phyloP scores from a whole-genome alignment of 2,329 filamentous ascomycete species.

The Cephalotrichum gorgonifer region DNA sequence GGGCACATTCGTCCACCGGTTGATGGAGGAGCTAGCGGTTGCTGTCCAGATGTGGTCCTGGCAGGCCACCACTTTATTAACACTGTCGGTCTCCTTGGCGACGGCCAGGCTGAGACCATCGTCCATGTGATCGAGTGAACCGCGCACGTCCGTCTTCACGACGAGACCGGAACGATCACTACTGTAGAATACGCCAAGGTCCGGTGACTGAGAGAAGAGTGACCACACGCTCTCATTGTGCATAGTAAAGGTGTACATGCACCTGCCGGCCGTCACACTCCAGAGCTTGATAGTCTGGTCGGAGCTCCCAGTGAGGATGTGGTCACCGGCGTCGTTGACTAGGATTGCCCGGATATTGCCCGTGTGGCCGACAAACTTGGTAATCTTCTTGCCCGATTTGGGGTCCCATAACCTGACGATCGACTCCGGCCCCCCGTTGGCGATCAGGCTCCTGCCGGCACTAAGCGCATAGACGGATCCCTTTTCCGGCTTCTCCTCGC shows the following conservation, averaged over 20 bases:
- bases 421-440: slow-evolving; percentile 88
- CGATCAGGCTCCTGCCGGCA: slow-evolving; percentile 69
- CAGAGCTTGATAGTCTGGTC: slow-evolving; percentile 97
- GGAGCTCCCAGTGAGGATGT: slow-evolving; percentile 85
- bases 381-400: slow-evolving; percentile 77
- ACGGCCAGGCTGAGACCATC: slow-evolving; percentile 86
- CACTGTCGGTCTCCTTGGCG: slow-evolving; percentile 81
- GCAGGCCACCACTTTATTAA: slow-evolving; percentile 56
- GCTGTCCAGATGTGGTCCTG: slow-evolving; percentile 82
- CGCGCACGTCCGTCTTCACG: slow-evolving; percentile 88
- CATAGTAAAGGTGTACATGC: slow-evolving; percentile 98
- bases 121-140: slow-evolving; percentile 57
- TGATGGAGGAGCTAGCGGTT: slow-evolving; percentile 83
- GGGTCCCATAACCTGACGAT: slow-evolving; percentile 89
- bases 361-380: slow-evolving; percentile 93
- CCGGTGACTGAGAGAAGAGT: slow-evolving; percentile 77
- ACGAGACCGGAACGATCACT: slow-evolving; percentile 85
- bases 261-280: slow-evolving; percentile 89
- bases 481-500: slow-evolving; percentile 78
- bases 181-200: slow-evolving; percentile 86
- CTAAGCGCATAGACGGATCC: slow-evolving; percentile 90
- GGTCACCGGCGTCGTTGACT: slow-evolving; percentile 80
- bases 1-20: slow-evolving; percentile 81
- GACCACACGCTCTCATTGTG: slow-evolving; percentile 98
- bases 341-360: slow-evolving; percentile 89